Evolutionary conservation across 2,329 filamentous ascomycete species (phyloP).

Genomic region (Penicillium griseofulvum): DNA sequence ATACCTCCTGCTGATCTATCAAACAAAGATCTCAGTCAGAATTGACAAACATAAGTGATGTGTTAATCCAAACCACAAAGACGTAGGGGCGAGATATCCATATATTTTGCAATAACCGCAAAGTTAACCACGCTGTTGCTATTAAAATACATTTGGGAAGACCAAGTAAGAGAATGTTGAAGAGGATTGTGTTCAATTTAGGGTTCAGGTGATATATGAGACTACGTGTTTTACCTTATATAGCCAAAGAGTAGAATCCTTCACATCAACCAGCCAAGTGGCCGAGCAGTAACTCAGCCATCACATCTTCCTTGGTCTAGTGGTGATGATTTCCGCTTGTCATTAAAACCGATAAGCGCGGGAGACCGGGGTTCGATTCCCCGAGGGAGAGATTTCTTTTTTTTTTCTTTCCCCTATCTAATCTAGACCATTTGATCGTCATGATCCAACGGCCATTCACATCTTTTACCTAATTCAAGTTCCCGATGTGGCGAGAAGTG

Average conservation of each 20-base stretch:
- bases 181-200: neutral
- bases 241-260: too few species aligned
- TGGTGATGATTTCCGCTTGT: conserved; percentile 33
- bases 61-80: too few species aligned
- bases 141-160: too few species aligned
- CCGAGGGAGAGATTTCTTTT: conserved; percentile 30
- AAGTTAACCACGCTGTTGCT: neutral
- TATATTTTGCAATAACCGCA: neutral
- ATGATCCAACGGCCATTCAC: too few species aligned
- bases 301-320: conserved; percentile 30
- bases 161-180: neutral
- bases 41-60: too few species aligned
- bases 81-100: too few species aligned
- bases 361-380: conserved; percentile 39
- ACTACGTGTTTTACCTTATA: too few species aligned
- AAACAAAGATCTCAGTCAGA: too few species aligned
- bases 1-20: too few species aligned
- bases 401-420: neutral
- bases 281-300: conserved; percentile 23
- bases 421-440: neutral
- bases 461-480: too few species aligned
- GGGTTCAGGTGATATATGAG: too few species aligned
- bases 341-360: conserved; percentile 29
- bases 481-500: neutral
- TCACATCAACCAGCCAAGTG: conserved; percentile 28